Conservation (phyloP, 768 basidiomycete species). For the Pleurotus sapidus region DNA sequence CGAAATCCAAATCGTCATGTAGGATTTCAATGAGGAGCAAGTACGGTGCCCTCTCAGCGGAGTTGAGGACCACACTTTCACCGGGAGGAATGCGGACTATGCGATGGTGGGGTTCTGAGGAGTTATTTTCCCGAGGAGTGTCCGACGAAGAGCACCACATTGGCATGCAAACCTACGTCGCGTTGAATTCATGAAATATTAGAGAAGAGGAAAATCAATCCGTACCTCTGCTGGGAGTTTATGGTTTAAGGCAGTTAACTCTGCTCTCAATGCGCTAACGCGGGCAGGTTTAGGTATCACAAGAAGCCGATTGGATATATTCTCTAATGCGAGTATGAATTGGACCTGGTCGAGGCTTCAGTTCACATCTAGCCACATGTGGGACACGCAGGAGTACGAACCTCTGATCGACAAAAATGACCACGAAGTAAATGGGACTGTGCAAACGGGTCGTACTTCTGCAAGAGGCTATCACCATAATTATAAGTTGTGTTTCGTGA, state of each 20-base stretch:
- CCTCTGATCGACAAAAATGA: conserved; percentile 89
- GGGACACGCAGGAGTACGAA: conserved; percentile 26
- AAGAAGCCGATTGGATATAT: conserved; percentile 87
- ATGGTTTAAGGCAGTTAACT: conserved; percentile 93
- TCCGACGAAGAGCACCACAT: conserved; percentile 85
- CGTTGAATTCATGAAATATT: conserved; percentile 7
- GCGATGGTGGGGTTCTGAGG: conserved; percentile 78
- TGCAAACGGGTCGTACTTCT: conserved; percentile 62
- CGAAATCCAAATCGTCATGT: conserved; percentile 88
- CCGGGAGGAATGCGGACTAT: conserved; percentile 97
- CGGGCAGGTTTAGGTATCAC: conserved; percentile 93
- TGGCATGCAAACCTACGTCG: conserved; percentile 74
- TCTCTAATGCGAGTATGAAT: conserved; percentile 86
- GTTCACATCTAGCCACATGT: not conserved
- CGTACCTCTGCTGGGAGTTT: conserved; percentile 92
- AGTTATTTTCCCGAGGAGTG: conserved; percentile 32
- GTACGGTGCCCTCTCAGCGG: conserved; percentile 94
- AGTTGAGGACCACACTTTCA: conserved; percentile 96
- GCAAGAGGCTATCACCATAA: conserved; percentile 55
- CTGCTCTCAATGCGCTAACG: conserved; percentile 94
- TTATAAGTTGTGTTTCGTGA: conserved; percentile 41
- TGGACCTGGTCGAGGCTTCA: conserved; percentile 52
- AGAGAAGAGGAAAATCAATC: not conserved
- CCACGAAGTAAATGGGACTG: conserved; percentile 76
- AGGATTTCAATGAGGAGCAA: conserved; percentile 90